phyloP scores from a whole-genome alignment of 2,329 filamentous ascomycete genomes.

The Ophiostoma sp. region DNA sequence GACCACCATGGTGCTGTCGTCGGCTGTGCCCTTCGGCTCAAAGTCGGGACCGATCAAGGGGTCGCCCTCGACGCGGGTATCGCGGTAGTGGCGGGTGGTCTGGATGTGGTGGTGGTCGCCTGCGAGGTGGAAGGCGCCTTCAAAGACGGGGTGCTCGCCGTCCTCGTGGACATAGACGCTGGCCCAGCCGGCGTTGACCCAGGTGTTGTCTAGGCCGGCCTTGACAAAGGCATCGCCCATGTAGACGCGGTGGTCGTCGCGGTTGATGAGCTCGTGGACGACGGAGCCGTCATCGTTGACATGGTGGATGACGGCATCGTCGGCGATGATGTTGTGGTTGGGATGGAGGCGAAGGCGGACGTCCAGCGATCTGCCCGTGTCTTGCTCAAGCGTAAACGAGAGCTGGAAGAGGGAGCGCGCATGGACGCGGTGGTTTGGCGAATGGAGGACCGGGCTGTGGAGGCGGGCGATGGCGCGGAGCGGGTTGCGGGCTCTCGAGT shows the following conservation, averaged over 20 bases:
- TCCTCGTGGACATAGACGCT: constrained; percentile 72
- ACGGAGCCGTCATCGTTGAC: constrained; percentile 67
- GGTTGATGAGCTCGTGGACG: constrained; percentile 60
- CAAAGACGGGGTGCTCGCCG: constrained; percentile 73
- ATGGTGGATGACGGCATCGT: constrained; percentile 68
- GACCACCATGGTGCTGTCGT: constrained; percentile 70
- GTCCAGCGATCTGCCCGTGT: constrained; percentile 47
- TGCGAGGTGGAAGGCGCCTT: constrained; percentile 78
- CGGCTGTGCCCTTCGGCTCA: constrained; percentile 36
- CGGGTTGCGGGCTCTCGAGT: constrained; percentile 70
- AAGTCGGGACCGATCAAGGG: constrained; percentile 47
- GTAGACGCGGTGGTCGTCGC: constrained; percentile 73
- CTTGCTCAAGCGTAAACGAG: constrained; percentile 62
- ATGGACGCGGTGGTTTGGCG: constrained; percentile 71
- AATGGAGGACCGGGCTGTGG: constrained; percentile 70
- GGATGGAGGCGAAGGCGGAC: constrained; percentile 79
- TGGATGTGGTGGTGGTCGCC: constrained; percentile 85
- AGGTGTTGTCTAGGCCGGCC: constrained; percentile 44
- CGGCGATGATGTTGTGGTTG: constrained; percentile 81
- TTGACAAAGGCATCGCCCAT: constrained; percentile 71
- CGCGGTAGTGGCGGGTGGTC: constrained; percentile 64
- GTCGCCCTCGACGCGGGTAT: constrained; percentile 66
- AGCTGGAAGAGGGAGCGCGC: constrained; percentile 80
- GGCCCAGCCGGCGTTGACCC: constrained; percentile 82
- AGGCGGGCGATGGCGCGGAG: constrained; percentile 68